Evolutionary conservation across 768 basidiomycete species (phyloP), one percentile per base, ranked within the genome.

Genomic region (Dictyophora rubrovolvata): DNA sequence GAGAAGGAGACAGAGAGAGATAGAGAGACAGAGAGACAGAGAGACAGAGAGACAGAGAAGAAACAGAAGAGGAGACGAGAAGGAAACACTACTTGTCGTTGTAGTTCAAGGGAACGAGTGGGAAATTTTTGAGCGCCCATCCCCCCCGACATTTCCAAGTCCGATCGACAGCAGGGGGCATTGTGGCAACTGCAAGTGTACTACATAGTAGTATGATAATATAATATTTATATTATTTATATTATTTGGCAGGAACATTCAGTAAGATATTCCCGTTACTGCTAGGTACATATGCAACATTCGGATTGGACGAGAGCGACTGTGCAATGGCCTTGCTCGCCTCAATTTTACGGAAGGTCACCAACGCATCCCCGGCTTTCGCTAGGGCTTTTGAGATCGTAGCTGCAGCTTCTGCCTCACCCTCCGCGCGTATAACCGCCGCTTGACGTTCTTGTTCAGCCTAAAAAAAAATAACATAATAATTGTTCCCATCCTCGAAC

Each of bases 401-500:
- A 61, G 84, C 74, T 1, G 96, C 96, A 5, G 96, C 96, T 73
- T 98, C 94, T 1, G 95, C 96, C 76, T 99, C 95, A 55, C 96
- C 96, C 71, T 99, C 95, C 0, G 96, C 96, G 50, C 96, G 84
- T 59, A 99, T 97, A 60, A 99, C 94, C 1, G 93, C 89, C 0
- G 96, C 96, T 77, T 98, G 94, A 61, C 94, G 85, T 71, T 99
- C 96, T 86, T 99, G 96, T 70, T 98, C 96, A 28, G 96, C 94
- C 93, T 95, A 63, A 28, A 36, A 21, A 63, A 63, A 55, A 20
- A 60, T 58, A 10, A 48, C 53, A 55, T 42, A 23, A 51, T 28
- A 42, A 22, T 22, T n/a, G 18, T 49, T 8, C 50, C 54, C 48
- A 61, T 22, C n/a, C 11, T 11, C 17, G 23, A 33, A 50, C 28